These are phyloP conservation scores for Amauroascus verrucosus DNA, from an alignment of 2,329 filamentous ascomycete species.

Conservation along the genomic window DNA sequence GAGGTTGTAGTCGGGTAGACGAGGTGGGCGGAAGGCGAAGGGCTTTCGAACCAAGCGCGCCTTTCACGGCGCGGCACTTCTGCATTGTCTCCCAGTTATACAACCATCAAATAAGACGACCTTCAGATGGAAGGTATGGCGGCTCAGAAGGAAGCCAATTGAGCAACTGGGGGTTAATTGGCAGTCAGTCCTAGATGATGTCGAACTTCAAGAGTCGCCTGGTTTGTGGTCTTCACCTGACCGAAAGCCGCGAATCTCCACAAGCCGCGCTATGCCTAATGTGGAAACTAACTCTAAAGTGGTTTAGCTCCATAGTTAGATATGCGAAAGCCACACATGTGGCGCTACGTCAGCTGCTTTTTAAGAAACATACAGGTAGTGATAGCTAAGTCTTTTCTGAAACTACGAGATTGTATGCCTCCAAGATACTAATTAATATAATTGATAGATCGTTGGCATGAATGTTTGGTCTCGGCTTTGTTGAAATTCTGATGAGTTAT, in stretches of 20 bases:
- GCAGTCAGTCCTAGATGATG: neutral
- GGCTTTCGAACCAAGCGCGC: constrained; percentile 32
- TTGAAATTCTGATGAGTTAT: too few species aligned
- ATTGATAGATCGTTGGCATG: too few species aligned
- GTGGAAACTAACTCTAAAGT: neutral
- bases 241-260: neutral
- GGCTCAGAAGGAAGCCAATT: neutral
- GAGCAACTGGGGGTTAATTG: neutral
- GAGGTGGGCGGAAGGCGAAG: constrained; percentile 27
- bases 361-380: too few species aligned
- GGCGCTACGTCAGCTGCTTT: neutral
- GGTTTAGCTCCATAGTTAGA: too few species aligned
- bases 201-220: neutral
- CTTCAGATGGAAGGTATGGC: neutral
- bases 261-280: neutral
- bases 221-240: neutral
- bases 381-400: too few species aligned
- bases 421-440: too few species aligned
- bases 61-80: constrained; percentile 36
- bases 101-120: constrained; percentile 1
- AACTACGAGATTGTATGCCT: too few species aligned
- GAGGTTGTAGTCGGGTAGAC: constrained; percentile 27
- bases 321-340: neutral
- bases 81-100: constrained; percentile 33
- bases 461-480: too few species aligned